Evolutionary conservation across 2,329 filamentous ascomycete genomes (phyloP).

Genomic region (Colletotrichum nymphaeae): DNA sequence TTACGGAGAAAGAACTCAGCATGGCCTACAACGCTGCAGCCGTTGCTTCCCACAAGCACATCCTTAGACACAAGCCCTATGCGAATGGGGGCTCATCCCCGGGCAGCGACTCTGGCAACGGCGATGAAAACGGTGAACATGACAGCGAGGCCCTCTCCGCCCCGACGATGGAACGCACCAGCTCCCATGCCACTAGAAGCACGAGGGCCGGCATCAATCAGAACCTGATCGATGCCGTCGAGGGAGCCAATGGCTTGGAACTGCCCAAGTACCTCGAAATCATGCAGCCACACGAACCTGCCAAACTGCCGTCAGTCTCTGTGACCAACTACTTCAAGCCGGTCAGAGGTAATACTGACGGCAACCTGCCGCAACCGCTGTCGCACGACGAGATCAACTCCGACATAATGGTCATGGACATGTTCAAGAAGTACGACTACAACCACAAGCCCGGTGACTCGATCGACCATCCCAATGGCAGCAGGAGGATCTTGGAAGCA

Average conservation of each 20-base stretch:
- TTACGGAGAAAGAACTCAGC: slow-evolving; percentile 76
- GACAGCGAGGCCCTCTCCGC: slow-evolving; percentile 62
- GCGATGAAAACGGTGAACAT: slow-evolving; percentile 62
- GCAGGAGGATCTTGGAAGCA: slow-evolving; percentile 66
- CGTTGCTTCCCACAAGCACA: slow-evolving; percentile 70
- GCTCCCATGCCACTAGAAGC: slow-evolving; percentile 73
- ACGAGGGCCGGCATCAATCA: slow-evolving; percentile 65
- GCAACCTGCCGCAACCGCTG: slow-evolving; percentile 65
- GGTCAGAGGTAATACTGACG: slow-evolving; percentile 64
- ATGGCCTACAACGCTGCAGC: slow-evolving; percentile 74
- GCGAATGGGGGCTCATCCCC: slow-evolving; percentile 64
- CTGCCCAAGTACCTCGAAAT: slow-evolving; percentile 69
- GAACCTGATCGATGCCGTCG: slow-evolving; percentile 70
- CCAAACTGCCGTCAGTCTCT: slow-evolving; percentile 68
- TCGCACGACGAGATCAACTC: slow-evolving; percentile 63
- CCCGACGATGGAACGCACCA: slow-evolving; percentile 71
- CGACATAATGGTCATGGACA: slow-evolving; percentile 69
- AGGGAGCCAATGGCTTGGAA: slow-evolving; percentile 70
- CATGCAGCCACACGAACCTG: slow-evolving; percentile 63
- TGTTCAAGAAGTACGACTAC: slow-evolving; percentile 67
- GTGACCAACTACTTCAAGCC: slow-evolving; percentile 70
- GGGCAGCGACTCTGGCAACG: slow-evolving; percentile 64
- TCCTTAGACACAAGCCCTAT: slow-evolving; percentile 66
- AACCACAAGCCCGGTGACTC: slow-evolving; percentile 65
- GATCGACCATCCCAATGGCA: slow-evolving; percentile 64